Base-by-base conservation (phyloP, 768 basidiomycete genomes). In the Trametes villosa region DNA sequence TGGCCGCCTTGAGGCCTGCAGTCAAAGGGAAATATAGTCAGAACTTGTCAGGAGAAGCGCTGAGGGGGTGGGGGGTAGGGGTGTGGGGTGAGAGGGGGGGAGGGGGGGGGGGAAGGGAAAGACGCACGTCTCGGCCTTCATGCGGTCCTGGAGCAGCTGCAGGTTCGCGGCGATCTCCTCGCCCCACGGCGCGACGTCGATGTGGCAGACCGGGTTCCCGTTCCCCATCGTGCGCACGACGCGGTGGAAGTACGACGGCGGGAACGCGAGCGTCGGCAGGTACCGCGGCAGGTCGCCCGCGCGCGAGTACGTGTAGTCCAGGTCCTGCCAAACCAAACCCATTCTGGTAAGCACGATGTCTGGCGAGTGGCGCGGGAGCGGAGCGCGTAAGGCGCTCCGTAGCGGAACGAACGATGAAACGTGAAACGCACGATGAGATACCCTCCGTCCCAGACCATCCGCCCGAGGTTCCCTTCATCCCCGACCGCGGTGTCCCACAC, bases 241-340 rank as follows among this genome's bases (percentile, higher is more conserved):
- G 38, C 89, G 85, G 71, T 94, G 91, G 79, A 94, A 95, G 74
- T 94, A 94, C 22, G 92, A 93, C 1, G 93, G 93, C 18, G 93
- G 82, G 70, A 93, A 92, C 2, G 90, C 89, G 41, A 94, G 72
- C 12, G 88, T 85, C 46, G 89, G 89, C 62, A 94, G 78, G 72
- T 92, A 92, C 66, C 85, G 85, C 20, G 93, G 91, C 29, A 93
- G 74, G 68, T 94, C 91, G 5, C 91, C 92, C 34, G 85, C 78
- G 1, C 81, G 70, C 15, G 90, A 90, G 73, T 89, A 94, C 20
- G 86, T 85, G 71, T 92, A 92, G 71, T 94, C 92, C 56, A 94
- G 78, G 74, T 94, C 92, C 92, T 94, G 68, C 26, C 47, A 9
- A 5, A 17, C 36, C 56, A 12, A 15, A 15, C n/a, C n/a, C n/a